Evolutionary conservation across 495 filamentous ascomycete species (phyloP).

Genomic region (Hypoxylon trugodes): DNA sequence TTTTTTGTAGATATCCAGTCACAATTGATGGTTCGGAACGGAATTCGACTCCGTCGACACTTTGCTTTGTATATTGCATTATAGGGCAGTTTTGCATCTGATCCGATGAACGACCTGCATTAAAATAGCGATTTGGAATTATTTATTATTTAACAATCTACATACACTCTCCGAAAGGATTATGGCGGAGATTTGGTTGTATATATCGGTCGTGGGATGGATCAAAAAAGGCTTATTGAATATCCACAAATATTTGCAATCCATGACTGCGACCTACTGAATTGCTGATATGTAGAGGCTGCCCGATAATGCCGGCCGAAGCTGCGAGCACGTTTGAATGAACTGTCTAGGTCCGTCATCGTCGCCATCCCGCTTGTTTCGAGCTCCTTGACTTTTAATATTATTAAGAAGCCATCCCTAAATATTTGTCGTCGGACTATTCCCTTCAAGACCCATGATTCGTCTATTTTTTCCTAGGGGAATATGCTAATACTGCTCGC

Average conservation of each 20-base stretch:
- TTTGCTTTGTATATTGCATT: slow-evolving; percentile 15
- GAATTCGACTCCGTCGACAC: neutral
- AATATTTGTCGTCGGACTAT: too few relatives aligned
- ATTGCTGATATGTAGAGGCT: neutral
- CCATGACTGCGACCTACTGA: neutral
- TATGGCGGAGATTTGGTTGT: slow-evolving; percentile 4
- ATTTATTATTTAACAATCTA: neutral
- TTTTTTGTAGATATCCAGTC: too few relatives aligned
- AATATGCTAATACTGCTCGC: too few relatives aligned
- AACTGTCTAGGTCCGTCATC: too few relatives aligned
- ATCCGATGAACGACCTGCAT: slow-evolving; percentile 7
- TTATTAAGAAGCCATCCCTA: too few relatives aligned
- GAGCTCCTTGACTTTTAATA: too few relatives aligned
- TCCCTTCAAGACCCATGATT: too few relatives aligned
- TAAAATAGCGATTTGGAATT: slow-evolving; percentile 12
- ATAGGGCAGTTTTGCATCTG: slow-evolving; percentile 10
- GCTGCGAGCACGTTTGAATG: too few relatives aligned
- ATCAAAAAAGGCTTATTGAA: neutral
- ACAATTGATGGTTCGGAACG: neutral
- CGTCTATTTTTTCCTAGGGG: too few relatives aligned
- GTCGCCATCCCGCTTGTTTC: too few relatives aligned
- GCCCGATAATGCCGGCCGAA: neutral
- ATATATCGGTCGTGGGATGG: neutral
- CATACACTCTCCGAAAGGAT: neutral
- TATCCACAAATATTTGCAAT: neutral